Evolutionary conservation across 1,284 basidiomycete genomes (phyloP), one percentile per base, ranked within the genome.

Genomic region (Ustilago xerochloae): DNA sequence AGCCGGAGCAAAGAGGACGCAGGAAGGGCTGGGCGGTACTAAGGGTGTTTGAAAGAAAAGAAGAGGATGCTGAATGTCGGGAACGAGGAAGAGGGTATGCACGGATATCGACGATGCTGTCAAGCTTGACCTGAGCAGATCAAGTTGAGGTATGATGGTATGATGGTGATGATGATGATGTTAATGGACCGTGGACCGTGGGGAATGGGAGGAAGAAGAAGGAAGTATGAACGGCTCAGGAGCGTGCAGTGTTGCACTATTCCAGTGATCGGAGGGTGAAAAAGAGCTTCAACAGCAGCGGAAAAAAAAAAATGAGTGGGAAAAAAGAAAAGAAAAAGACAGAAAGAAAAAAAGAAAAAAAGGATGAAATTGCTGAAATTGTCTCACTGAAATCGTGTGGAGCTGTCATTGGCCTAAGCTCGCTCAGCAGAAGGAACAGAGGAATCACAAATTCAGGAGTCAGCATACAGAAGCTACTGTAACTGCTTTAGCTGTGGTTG

Each of bases 231-330:
- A 20, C 8, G 49, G 20, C 47, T 38, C 43, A 48, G 38, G 15
- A 38, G 47, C 33, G 30, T n/a, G n/a, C n/a, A n/a, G n/a, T n/a
- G n/a, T n/a, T n/a, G n/a, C 35, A 9, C 16, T 24, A 16, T 50
- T 59, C 51, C 59, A 24, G 68, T 71, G 68, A 71, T 71, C 68
- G 68, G 68, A 71, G 68, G 68, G 50, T 64, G 63, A 71, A 71
- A 71, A 71, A 47, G 60, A 43, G n/a, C n/a, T n/a, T n/a, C n/a
- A n/a, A n/a, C n/a, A n/a, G n/a, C n/a, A n/a, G n/a, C n/a, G 54
- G n/a, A 41, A n/a, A 22, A 49, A 39, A 59, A 51, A 18, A 43
- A 26, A 26, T 5, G 16, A 38, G 56, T 36, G 22, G n/a, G 20
- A 43, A 41, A 26, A 41, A 43, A 48, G 22, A 43, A 22, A 36